Percentiles rank a stretch among this genome's conserved stretches.
Evolutionary conservation across 2,329 filamentous ascomycete genomes (phyloP).

Genomic region (Nemania sp.): DNA sequence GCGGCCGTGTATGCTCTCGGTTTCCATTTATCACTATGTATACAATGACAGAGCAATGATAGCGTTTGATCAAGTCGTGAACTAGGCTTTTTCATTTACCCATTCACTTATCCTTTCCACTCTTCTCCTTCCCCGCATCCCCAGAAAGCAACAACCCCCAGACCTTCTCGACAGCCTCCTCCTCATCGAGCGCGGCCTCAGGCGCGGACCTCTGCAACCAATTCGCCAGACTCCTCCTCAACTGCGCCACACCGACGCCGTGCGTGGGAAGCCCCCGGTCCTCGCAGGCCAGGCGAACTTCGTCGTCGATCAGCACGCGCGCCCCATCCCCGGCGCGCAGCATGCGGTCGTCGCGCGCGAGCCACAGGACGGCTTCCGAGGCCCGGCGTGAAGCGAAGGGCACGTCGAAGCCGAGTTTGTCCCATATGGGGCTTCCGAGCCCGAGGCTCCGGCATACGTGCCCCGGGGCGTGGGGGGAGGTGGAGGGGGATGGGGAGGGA

Average conservation of each 20-base stretch:
- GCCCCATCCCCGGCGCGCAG: constrained; percentile 66
- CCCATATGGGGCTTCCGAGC: constrained; percentile 54
- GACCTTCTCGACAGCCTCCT: constrained; percentile 42
- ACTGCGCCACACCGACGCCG: constrained; percentile 58
- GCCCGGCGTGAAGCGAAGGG: constrained; percentile 59
- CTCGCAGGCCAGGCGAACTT: constrained; percentile 70
- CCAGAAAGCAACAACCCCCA: constrained; percentile 25
- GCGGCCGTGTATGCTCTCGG: too few relatives aligned
- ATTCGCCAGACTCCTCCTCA: constrained; percentile 50
- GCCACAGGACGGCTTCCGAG: constrained; percentile 58
- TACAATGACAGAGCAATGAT: not conserved
- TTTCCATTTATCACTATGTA: not conserved
- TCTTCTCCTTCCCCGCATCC: not conserved
- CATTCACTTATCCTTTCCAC: not conserved
- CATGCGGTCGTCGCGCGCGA: constrained; percentile 72
- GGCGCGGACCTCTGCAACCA: constrained; percentile 52
- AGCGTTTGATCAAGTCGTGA: not conserved
- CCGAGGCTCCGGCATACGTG: constrained; percentile 36
- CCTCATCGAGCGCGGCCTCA: constrained; percentile 35
- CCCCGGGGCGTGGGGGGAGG: constrained; percentile 25
- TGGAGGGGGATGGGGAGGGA: constrained; percentile 47
- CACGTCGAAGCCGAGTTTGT: constrained; percentile 52
- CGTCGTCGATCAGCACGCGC: constrained; percentile 59
- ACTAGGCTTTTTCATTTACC: not conserved
- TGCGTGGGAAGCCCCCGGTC: constrained; percentile 67